phyloP scores from a whole-genome alignment of 2,329 filamentous ascomycete species.

The Pseudogymnoascus sp. region DNA sequence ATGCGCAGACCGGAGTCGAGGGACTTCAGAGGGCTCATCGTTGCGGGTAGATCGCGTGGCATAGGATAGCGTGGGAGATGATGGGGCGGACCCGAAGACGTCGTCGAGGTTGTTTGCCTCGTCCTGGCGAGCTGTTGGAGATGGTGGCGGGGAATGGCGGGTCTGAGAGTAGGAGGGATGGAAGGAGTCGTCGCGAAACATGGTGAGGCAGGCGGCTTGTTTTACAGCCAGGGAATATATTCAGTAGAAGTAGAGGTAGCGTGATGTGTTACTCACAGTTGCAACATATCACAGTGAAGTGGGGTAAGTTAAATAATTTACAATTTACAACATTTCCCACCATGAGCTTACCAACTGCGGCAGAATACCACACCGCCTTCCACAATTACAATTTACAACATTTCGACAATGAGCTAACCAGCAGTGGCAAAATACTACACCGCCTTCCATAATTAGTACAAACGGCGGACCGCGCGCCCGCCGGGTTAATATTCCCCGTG shows the following conservation, averaged over 20 bases:
- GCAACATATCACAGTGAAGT: background rate
- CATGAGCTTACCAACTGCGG: background rate
- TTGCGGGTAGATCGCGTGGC: background rate
- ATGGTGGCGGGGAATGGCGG: background rate
- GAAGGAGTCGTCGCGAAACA: background rate
- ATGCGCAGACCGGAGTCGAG: conserved; percentile 16
- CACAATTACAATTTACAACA: background rate
- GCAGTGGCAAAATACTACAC: background rate
- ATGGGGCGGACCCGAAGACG: conserved; percentile 26
- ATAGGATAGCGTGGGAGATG: conserved; percentile 18
- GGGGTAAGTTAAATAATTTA: conserved; percentile 5
- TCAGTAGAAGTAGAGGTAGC: background rate
- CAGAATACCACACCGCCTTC: background rate
- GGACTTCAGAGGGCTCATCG: conserved; percentile 8
- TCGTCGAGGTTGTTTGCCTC: conserved; percentile 23
- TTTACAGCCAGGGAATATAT: background rate
- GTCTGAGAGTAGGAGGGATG: background rate
- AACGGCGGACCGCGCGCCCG: background rate
- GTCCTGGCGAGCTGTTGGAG: background rate
- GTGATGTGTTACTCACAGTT: background rate
- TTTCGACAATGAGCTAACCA: background rate
- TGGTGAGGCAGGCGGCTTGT: background rate
- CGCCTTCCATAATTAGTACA: background rate
- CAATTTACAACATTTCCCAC: background rate
- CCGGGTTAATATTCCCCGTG: background rate